Percentiles rank a stretch among this genome's conserved stretches.
Evolutionary conservation across 495 filamentous ascomycete genomes (phyloP).

Genomic region (Aspergillus sclerotiicarbonarius): DNA sequence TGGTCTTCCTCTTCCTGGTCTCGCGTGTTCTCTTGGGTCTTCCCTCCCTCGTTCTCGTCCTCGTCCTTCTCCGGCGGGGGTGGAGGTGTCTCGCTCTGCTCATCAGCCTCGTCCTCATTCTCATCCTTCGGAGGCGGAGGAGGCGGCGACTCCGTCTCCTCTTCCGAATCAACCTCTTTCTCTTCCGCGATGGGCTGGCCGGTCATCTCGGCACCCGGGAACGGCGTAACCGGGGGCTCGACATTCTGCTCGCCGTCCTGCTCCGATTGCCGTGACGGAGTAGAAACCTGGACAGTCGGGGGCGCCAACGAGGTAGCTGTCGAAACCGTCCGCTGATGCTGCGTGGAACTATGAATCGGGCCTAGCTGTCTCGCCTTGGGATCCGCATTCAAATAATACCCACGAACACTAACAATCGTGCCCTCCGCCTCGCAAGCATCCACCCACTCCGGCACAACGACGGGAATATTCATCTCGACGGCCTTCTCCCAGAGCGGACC

Average conservation of each 20-base stretch:
- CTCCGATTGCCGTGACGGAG: slow-evolving; percentile 20
- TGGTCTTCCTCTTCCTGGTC: slow-evolving; percentile 9
- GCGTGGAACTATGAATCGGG: slow-evolving; percentile 36
- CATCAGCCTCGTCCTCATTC: slow-evolving; percentile 10
- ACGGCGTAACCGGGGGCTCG: slow-evolving; percentile 40
- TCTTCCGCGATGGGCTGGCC: slow-evolving; percentile 30
- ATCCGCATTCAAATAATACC: slow-evolving; percentile 92
- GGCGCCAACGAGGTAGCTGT: slow-evolving; percentile 20
- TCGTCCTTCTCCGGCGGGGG: slow-evolving; percentile 1
- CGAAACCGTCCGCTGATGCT: slow-evolving; percentile 44
- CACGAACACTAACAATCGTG: slow-evolving; percentile 87
- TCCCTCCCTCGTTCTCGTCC: background rate
- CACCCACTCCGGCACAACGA: slow-evolving; percentile 97
- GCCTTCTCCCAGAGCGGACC: slow-evolving; percentile 93
- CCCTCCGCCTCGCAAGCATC: slow-evolving; percentile 92
- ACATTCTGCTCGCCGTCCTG: slow-evolving; percentile 23
- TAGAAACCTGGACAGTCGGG: slow-evolving; percentile 4
- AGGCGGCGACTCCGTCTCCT: slow-evolving; percentile 26
- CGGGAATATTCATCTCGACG: slow-evolving; percentile 95
- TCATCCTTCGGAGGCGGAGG: slow-evolving; percentile 42
- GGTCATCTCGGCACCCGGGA: slow-evolving; percentile 40
- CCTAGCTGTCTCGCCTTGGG: slow-evolving; percentile 62
- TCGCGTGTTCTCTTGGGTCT: slow-evolving; percentile 11
- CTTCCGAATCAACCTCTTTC: slow-evolving; percentile 32
- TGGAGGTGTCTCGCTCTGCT: background rate